Percentiles rank a stretch among this genome's conserved stretches.
phyloP scores from a whole-genome alignment of 257 asterid species.

The Datura wrightii region DNA sequence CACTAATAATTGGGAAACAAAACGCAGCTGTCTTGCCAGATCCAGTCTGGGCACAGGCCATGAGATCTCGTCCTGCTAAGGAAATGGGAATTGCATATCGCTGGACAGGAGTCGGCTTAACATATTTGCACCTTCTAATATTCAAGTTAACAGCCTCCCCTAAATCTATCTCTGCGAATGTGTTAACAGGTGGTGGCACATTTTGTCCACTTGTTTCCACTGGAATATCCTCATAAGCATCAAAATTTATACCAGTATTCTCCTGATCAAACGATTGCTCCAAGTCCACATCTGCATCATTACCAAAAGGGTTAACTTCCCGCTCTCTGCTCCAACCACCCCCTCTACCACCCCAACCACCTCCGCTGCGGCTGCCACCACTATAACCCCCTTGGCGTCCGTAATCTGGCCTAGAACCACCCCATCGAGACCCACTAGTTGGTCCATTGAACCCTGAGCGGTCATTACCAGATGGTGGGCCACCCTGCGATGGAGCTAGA shows the following conservation, averaged over 20 bases:
- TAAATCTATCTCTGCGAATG: slow-evolving; percentile 85
- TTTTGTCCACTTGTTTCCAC: slow-evolving; percentile 85
- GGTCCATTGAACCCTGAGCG: slow-evolving; percentile 61
- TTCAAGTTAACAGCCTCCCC: slow-evolving; percentile 80
- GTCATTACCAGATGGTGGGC: slow-evolving; percentile 62
- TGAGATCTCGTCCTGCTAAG: slow-evolving; percentile 77
- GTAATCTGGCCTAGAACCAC: slow-evolving; percentile 60
- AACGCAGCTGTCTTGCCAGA: slow-evolving; percentile 93
- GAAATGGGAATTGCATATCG: slow-evolving; percentile 83
- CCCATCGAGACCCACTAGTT: slow-evolving; percentile 59
- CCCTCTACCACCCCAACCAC: slow-evolving; percentile 51
- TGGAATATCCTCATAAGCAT: slow-evolving; percentile 93
- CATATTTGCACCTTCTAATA: slow-evolving; percentile 83
- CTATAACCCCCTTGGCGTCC: slow-evolving; percentile 57
- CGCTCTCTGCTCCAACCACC: slow-evolving; percentile 70
- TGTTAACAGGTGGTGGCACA: slow-evolving; percentile 84
- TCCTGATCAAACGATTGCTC: slow-evolving; percentile 67
- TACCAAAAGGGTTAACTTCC: slow-evolving; percentile 81
- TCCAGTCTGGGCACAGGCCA: slow-evolving; percentile 97
- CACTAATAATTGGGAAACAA: slow-evolving; percentile 89
- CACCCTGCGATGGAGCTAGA: slow-evolving; percentile 55
- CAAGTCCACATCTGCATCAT: slow-evolving; percentile 54
- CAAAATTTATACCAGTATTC: slow-evolving; percentile 81
- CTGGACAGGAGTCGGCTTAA: slow-evolving; percentile 90
- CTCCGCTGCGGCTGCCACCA: slow-evolving; percentile 60